These are phyloP conservation scores for Fusarium nelsonii DNA, from an alignment of 2,329 filamentous ascomycete genomes.

Conservation along the genomic window DNA sequence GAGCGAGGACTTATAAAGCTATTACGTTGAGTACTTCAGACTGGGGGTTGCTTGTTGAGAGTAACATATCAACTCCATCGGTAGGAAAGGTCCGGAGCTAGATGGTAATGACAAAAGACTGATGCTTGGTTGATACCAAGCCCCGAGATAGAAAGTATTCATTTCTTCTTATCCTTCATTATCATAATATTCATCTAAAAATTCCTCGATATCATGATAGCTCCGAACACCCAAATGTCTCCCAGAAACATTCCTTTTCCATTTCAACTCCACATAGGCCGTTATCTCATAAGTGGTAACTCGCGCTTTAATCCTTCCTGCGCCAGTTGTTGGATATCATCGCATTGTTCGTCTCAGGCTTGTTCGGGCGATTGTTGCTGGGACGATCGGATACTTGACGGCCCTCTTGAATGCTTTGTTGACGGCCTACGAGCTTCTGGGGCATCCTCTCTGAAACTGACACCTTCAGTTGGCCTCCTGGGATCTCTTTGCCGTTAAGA, in stretches of 20 bases:
- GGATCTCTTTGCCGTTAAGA: slow-evolving; percentile 36
- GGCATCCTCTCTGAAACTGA: slow-evolving; percentile 13
- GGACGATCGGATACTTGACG: background rate
- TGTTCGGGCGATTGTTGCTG: slow-evolving; percentile 1
- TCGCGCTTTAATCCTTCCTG: background rate
- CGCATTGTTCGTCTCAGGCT: slow-evolving; percentile 12
- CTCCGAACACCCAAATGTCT: background rate
- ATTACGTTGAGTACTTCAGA: background rate
- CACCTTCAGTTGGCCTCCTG: slow-evolving; percentile 20
- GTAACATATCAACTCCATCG: too few relatives aligned
- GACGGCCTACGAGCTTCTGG: slow-evolving; percentile 11
- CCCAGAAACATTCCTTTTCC: background rate
- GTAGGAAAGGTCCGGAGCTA: too few relatives aligned
- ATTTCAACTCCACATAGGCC: background rate
- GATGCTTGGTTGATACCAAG: too few relatives aligned
- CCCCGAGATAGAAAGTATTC: too few relatives aligned
- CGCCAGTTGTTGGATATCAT: slow-evolving; percentile 29
- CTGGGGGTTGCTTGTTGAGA: too few relatives aligned
- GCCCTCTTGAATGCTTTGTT: background rate
- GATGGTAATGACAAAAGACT: too few relatives aligned
- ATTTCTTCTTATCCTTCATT: too few relatives aligned
- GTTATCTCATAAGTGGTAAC: background rate
- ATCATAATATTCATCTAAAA: background rate
- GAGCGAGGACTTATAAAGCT: background rate
- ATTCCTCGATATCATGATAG: background rate